A percentile compares a stretch with the other conserved stretches of the same genome.
These are phyloP conservation scores for Phytophthora hybrid DNA, from an alignment of 352 stramenopile species.

Conservation along the genomic window DNA sequence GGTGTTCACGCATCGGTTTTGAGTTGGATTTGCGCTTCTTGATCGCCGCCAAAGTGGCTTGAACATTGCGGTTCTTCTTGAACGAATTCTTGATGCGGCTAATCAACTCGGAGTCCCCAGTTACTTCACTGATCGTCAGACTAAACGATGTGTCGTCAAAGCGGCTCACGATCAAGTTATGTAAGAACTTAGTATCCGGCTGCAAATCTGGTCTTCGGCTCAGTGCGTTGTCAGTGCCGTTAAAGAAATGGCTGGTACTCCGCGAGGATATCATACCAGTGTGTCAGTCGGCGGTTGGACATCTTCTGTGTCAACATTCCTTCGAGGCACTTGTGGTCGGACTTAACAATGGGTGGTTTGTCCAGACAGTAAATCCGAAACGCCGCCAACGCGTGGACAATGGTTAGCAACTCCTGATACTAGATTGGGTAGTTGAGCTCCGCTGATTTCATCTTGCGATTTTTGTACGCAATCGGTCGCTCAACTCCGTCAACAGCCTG, in stretches of 20 bases:
- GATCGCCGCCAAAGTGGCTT: not conserved
- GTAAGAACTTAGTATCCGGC: constrained; percentile 23
- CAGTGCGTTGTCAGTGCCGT: constrained; percentile 19
- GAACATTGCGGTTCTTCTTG: not conserved
- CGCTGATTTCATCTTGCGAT: constrained; percentile 30
- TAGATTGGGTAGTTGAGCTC: constrained; percentile 25
- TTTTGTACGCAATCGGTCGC: constrained; percentile 14
- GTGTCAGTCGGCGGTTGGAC: constrained; percentile 7
- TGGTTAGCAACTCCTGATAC: constrained; percentile 12
- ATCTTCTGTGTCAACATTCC: constrained; percentile 19
- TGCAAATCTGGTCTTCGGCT: constrained; percentile 15
- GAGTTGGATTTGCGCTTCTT: not conserved
- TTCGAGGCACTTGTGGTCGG: constrained; percentile 23
- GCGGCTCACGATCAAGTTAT: constrained; percentile 18
- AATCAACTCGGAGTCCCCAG: not conserved
- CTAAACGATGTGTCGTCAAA: constrained; percentile 12
- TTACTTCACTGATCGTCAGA: not conserved
- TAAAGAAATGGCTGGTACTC: constrained; percentile 30
- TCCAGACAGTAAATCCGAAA: constrained; percentile 11
- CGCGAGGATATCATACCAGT: constrained; percentile 18
- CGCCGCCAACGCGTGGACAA: not conserved
- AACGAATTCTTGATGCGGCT: constrained; percentile 1
- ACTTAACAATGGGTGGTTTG: constrained; percentile 8
- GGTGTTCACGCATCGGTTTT: not conserved
- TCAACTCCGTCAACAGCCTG: constrained; percentile 12